Evolutionary conservation across 352 stramenopile species (phyloP).

Genomic region (Globisporangium carolinianum): DNA sequence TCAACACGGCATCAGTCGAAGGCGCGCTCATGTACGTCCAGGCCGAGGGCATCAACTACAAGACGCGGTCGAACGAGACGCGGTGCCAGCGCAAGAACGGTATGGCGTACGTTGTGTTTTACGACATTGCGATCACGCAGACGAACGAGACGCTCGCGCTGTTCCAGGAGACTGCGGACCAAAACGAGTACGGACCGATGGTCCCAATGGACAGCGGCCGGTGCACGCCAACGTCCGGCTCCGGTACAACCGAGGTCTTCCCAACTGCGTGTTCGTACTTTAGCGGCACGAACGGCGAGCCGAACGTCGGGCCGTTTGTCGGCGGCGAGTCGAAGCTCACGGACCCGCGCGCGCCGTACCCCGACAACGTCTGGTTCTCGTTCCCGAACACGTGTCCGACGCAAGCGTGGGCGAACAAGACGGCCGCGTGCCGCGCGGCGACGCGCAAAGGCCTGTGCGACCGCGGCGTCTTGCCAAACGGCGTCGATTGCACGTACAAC

Average conservation of each 20-base stretch:
- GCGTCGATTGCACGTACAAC: slow-evolving; percentile 45
- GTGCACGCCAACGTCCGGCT: slow-evolving; percentile 34
- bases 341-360: slow-evolving; percentile 36
- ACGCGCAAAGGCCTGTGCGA: slow-evolving; percentile 49
- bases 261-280: slow-evolving; percentile 53
- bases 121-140: slow-evolving; percentile 64
- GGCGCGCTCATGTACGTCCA: slow-evolving; percentile 86
- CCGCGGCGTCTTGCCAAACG: slow-evolving; percentile 46
- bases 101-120: slow-evolving; percentile 71
- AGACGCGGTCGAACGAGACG: slow-evolving; percentile 40
- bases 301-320: slow-evolving; percentile 62
- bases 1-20: slow-evolving; percentile 76
- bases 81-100: slow-evolving; percentile 53
- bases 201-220: slow-evolving; percentile 56
- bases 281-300: slow-evolving; percentile 50
- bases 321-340: slow-evolving; percentile 30
- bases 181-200: slow-evolving; percentile 63
- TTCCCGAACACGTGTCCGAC: slow-evolving; percentile 65
- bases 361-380: slow-evolving; percentile 57
- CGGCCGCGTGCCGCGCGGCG: slow-evolving; percentile 29
- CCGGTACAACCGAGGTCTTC: slow-evolving; percentile 25
- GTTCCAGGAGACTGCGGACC: slow-evolving; percentile 47
- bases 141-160: slow-evolving; percentile 71
- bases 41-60: slow-evolving; percentile 80
- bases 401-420: slow-evolving; percentile 41